phyloP scores from a whole-genome alignment of 1,139 yeast genomes.

The Suhomyces atakaporum region DNA sequence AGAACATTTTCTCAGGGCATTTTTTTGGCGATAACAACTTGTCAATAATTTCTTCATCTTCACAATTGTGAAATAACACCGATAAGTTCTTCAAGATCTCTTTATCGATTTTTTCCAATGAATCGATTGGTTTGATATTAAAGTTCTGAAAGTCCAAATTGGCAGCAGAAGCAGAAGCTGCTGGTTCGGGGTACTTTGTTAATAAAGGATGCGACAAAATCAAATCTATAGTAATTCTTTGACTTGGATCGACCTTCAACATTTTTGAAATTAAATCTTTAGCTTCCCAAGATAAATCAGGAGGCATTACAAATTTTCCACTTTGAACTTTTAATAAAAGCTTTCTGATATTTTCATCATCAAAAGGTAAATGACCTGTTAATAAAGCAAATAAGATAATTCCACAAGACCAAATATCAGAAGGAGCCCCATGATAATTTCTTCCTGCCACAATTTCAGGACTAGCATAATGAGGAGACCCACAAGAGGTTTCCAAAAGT shows the following conservation, averaged over 20 bases:
- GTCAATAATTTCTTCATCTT: constrained; percentile 58
- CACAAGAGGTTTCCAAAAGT: constrained; percentile 91
- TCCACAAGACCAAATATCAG: constrained; percentile 99
- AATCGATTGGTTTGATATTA: constrained; percentile 50
- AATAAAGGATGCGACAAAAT: constrained; percentile 80
- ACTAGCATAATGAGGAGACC: constrained; percentile 97
- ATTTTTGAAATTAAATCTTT: constrained; percentile 80
- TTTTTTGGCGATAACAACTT: constrained; percentile 60
- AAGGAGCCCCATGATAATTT: constrained; percentile 93
- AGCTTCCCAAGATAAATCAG: constrained; percentile 77
- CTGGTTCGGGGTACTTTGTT: constrained; percentile 62
- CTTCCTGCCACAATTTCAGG: constrained; percentile 97
- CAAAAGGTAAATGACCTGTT: constrained; percentile 95
- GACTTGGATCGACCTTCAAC: constrained; percentile 77
- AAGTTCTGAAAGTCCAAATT: constrained; percentile 32
- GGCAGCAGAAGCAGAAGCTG: constrained; percentile 19
- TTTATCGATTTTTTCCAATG: constrained; percentile 65
- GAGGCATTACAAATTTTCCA: constrained; percentile 85
- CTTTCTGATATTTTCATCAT: constrained; percentile 90
- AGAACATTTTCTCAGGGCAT: constrained; percentile 87
- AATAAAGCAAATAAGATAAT: constrained; percentile 88
- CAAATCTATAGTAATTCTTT: constrained; percentile 72
- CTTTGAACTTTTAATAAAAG: constrained; percentile 85
- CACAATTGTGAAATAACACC: constrained; percentile 88
- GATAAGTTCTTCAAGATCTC: constrained; percentile 85